These are phyloP conservation scores for Epichloe sp. DNA, from an alignment of 2,329 filamentous ascomycete species.

Conservation along the genomic window DNA sequence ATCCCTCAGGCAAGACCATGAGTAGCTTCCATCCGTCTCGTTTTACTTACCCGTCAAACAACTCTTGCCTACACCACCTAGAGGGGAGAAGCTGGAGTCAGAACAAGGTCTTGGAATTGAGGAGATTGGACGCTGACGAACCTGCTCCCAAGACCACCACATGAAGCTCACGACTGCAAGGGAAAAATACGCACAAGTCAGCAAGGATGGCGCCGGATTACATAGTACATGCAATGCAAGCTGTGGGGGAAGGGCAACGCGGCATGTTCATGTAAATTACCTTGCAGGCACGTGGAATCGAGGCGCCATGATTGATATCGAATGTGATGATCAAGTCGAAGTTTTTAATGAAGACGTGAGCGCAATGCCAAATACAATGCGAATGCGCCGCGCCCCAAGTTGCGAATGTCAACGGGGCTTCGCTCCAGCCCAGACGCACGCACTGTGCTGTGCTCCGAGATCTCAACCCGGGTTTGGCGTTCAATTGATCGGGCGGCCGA, in stretches of 20 bases:
- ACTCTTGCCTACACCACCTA: conserved; percentile 84
- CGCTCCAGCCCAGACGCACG: background rate
- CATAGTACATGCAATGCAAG: background rate
- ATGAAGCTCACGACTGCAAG: conserved; percentile 60
- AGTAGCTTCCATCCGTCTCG: background rate
- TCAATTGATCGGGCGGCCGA: background rate
- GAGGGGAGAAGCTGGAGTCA: conserved; percentile 15
- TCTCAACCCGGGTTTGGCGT: background rate
- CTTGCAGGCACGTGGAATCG: conserved; percentile 8
- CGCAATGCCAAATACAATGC: background rate
- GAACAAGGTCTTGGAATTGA: conserved; percentile 11
- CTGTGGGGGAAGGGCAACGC: background rate
- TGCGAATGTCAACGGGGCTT: background rate
- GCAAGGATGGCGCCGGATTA: background rate
- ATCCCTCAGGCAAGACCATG: background rate
- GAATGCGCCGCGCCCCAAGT: background rate
- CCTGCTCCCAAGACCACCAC: conserved; percentile 73
- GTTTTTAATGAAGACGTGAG: background rate
- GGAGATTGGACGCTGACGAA: conserved; percentile 24
- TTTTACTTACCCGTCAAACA: conserved; percentile 64
- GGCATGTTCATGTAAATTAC: background rate
- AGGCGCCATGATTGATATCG: conserved; percentile 5
- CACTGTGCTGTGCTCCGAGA: background rate
- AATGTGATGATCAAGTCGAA: background rate
- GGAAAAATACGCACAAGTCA: background rate